phyloP scores from a whole-genome alignment of 2,329 filamentous ascomycete genomes.

The Talaromyces sp. region DNA sequence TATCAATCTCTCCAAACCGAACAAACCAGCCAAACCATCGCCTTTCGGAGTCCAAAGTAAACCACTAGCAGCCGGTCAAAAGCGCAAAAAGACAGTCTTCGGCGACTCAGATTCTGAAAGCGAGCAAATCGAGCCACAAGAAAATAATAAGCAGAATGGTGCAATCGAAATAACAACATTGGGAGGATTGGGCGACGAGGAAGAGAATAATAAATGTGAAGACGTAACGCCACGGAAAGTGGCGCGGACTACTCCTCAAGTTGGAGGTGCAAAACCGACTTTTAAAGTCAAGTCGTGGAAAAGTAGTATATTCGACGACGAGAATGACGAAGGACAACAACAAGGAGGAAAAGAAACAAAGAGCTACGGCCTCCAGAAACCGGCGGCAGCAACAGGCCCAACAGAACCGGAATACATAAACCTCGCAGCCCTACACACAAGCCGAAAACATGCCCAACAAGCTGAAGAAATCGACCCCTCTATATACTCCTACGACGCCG shows the following conservation, averaged over 20 bases:
- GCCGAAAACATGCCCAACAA: conserved; percentile 43
- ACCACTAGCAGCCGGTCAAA: conserved; percentile 34
- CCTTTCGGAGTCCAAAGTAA: conserved; percentile 25
- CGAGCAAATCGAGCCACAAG: conserved; percentile 26
- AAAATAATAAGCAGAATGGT: conserved; percentile 19
- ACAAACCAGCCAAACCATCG: conserved; percentile 18
- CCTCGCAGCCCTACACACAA: conserved; percentile 46
- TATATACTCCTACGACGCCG: conserved; percentile 50
- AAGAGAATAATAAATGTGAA: conserved; percentile 11
- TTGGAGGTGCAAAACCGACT: conserved; percentile 18
- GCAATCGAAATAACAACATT: conserved; percentile 38
- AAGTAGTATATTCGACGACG: conserved; percentile 37
- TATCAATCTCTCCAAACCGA: conserved; percentile 39
- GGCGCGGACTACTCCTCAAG: conserved; percentile 13
- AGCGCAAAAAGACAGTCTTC: conserved; percentile 49
- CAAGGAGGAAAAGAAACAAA: conserved; percentile 6
- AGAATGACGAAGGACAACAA: conserved; percentile 32
- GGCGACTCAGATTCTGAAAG: conserved; percentile 44
- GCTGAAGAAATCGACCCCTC: conserved; percentile 45
- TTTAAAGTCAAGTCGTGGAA: conserved; percentile 33
- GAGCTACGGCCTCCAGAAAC: conserved; percentile 15
- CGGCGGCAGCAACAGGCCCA: conserved; percentile 11
- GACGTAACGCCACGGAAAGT: not conserved
- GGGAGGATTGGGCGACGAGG: conserved; percentile 34
- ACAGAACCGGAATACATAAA: conserved; percentile 36